These are phyloP conservation scores for Lodderomyces theae DNA, from an alignment of 1,139 yeast species.

Conservation along the genomic window DNA sequence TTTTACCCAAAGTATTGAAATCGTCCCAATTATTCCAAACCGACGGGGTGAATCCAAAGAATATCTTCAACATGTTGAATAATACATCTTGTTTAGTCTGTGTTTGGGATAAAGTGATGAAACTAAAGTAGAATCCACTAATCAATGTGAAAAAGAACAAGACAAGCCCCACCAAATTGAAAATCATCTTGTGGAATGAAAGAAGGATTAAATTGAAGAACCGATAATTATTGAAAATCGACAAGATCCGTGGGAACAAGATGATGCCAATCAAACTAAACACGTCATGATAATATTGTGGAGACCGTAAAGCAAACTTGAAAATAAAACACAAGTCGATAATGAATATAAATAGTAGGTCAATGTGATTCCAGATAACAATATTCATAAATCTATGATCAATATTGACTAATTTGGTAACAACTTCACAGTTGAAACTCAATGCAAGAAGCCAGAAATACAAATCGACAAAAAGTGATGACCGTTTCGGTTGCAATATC, in stretches of 20 bases:
- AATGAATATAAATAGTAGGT: constrained; percentile 30
- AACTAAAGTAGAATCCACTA: constrained; percentile 58
- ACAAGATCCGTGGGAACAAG: constrained; percentile 52
- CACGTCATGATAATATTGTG: constrained; percentile 29
- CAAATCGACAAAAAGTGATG: constrained; percentile 22
- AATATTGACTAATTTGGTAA: constrained; percentile 42
- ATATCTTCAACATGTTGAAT: constrained; percentile 53
- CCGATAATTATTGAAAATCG: constrained; percentile 53
- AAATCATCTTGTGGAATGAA: constrained; percentile 53
- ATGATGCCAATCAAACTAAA: constrained; percentile 51
- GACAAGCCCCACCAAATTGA: constrained; percentile 53
- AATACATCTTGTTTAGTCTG: constrained; percentile 49
- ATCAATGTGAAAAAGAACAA: constrained; percentile 51
- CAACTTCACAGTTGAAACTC: constrained; percentile 37
- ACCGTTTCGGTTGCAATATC: constrained; percentile 20
- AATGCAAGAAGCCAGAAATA: constrained; percentile 36
- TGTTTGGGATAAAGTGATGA: constrained; percentile 49
- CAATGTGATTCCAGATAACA: constrained; percentile 44
- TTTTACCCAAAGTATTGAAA: constrained; percentile 49
- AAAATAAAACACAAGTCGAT: constrained; percentile 31
- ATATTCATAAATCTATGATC: constrained; percentile 37
- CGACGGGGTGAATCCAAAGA: constrained; percentile 63
- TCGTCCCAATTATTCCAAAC: constrained; percentile 61
- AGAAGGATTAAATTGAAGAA: constrained; percentile 53
- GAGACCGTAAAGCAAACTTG: constrained; percentile 16